Evolutionary conservation across 257 asterid species (phyloP), one percentile per base, ranked within the genome.

Genomic region (Coffea canephora): DNA sequence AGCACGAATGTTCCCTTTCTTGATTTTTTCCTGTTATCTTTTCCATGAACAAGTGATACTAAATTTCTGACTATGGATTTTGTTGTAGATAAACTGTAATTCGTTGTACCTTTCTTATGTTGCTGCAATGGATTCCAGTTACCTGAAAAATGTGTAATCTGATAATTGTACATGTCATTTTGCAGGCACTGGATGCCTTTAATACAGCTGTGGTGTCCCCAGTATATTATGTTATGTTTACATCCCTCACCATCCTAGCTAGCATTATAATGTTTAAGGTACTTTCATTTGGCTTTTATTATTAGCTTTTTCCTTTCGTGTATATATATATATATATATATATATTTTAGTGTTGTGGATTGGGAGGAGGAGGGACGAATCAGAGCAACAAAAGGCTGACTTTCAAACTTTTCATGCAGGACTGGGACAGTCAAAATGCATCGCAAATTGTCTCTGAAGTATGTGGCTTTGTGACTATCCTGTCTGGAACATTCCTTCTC

Each of bases 131-230:
- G 13, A 27, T 31, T 18, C 16, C n/a, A 3, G 50, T 59, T 19
- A 25, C 11, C 65, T 36, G 39, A 36, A 69, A 65, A 65, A 52
- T 69, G 2, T 36, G 55, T 13, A 16, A 64, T n/a, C 11, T 59
- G 13, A 45, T 61, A 31, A 74, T 23, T 46, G 64, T 34, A 39
- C 39, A 39, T 25, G 43, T 64, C 70, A 70, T 64, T 75, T 74
- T 84, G 82, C 94, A 93, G 97, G 98, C 98, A 76, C 87, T 93
- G 71, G 97, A 93, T 83, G 85, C 86, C 67, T 93, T 89, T 31
- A 93, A 93, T 65, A 89, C 96, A 7, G 95, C 97, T 1, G 98
- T 93, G 74, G 95, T 93, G 69, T 90, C 97, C 52, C 97, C 98
- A 0, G 96, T 93, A n/a, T 93, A 93, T 69, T 93, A 91, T 62